Evolutionary conservation across 352 stramenopile genomes (phyloP), one percentile per base, ranked within the genome.

Genomic region (Phytophthora pisi): DNA sequence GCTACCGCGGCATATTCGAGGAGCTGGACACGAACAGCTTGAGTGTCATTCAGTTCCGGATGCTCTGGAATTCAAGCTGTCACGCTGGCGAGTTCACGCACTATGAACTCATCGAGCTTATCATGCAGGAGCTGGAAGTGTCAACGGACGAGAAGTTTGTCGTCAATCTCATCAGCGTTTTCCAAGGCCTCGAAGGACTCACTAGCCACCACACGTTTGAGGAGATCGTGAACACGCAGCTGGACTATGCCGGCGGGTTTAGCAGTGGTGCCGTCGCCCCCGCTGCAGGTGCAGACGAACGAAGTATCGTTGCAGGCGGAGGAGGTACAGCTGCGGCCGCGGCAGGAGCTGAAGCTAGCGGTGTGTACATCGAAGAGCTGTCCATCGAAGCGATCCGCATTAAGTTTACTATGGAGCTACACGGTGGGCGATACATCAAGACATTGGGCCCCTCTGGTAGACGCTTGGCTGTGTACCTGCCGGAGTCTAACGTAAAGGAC

Each of bases 81-180:
- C 86, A 84, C 20, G 84, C 89, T 7, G 87, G 87, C 0, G 82
- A 92, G 46, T 92, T 96, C 50, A 88, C 74, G 16, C 89, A 96
- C 61, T 95, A 93, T 49, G 89, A 96, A 54, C 68, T 95, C 5
- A 83, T 96, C 26, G 85, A 96, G 69, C 78, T 96, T 11, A 82
- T 92, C 23, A 88, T 96, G 78, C 87, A 95, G 70, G 89, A 96
- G 49, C 54, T 96, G n/a, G 87, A 95, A 61, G 84, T 96, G 13
- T 95, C 87, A 13, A 96, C 89, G 1, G 89, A 96, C 67, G 89
- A 96, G 58, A 96, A 95, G 69, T 96, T 96, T 73, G 86, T 96
- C 5, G 89, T 95, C 15, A 93, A 96, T 53, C 67, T 96, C 20
- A 96, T 96, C 59, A 95, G 78, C 10, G 89, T 96, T 10, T 96